Conservation (phyloP, 179 eudicot species). For the Camellia oleifera region DNA sequence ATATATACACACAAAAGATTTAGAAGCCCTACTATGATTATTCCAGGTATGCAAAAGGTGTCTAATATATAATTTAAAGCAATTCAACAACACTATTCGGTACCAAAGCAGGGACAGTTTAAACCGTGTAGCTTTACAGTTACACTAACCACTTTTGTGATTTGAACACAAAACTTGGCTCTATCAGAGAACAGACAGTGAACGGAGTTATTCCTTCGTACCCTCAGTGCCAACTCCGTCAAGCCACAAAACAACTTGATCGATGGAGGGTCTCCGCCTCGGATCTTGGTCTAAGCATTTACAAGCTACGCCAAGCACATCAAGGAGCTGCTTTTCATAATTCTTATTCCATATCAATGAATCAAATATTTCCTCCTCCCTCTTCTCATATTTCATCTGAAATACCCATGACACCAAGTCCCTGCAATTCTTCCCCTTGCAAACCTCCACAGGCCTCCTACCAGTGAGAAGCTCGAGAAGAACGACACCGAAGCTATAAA, state of each 20-base stretch:
- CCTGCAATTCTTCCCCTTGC: conserved; percentile 84
- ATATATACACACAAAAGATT: background rate
- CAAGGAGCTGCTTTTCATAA: conserved; percentile 61
- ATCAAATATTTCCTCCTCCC: conserved; percentile 70
- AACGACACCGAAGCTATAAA: conserved; percentile 90
- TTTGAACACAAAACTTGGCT: conserved; percentile 14
- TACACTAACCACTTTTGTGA: conserved; percentile 2
- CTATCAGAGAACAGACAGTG: background rate
- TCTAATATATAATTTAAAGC: background rate
- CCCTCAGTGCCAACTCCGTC: conserved; percentile 39
- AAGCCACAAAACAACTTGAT: conserved; percentile 81
- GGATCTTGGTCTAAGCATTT: conserved; percentile 75
- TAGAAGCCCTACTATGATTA: background rate
- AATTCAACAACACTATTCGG: background rate
- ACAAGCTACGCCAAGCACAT: conserved; percentile 74
- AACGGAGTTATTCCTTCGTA: conserved; percentile 9
- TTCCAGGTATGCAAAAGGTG: background rate
- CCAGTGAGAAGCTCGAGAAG: conserved; percentile 83
- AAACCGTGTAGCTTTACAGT: conserved; percentile 8
- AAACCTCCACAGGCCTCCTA: conserved; percentile 84
- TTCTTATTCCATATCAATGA: conserved; percentile 51
- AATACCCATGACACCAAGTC: conserved; percentile 89
- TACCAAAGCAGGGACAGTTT: background rate
- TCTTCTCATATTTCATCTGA: conserved; percentile 75
- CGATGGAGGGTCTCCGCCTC: conserved; percentile 73